Evolutionary conservation across 495 filamentous ascomycete genomes (phyloP).

Genomic region (Echria macrotheca): DNA sequence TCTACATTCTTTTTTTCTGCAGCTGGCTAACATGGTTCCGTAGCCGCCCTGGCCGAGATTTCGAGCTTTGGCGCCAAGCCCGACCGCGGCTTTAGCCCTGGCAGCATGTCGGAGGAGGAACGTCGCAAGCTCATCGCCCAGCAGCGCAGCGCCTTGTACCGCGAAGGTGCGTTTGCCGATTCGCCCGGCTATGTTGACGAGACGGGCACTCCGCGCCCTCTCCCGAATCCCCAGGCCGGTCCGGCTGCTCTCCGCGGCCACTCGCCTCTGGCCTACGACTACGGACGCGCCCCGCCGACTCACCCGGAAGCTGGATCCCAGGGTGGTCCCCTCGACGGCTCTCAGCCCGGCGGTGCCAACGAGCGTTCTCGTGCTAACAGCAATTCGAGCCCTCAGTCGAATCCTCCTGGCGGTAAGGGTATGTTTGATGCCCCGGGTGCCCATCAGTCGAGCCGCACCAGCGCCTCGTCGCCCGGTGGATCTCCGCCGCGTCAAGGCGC

Average conservation of each 20-base stretch:
- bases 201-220: constrained; percentile 44
- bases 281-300: constrained; percentile 38
- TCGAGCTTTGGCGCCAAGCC: constrained; percentile 58
- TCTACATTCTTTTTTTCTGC: not conserved
- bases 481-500: constrained; percentile 71
- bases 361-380: constrained; percentile 79
- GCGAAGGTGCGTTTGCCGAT: constrained; percentile 61
- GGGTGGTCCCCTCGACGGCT: too few relatives aligned
- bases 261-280: constrained; percentile 48
- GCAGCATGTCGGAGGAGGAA: constrained; percentile 86
- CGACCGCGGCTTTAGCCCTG: constrained; percentile 88
- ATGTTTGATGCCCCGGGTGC: constrained; percentile 58
- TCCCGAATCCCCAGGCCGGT: constrained; percentile 46
- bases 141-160: constrained; percentile 89
- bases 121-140: constrained; percentile 93
- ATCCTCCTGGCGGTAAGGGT: constrained; percentile 60
- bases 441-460: constrained; percentile 79
- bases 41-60: constrained; percentile 77
- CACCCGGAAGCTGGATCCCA: constrained; percentile 36
- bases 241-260: constrained; percentile 49
- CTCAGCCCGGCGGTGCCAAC: constrained; percentile 46
- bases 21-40: constrained; percentile 39
- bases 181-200: constrained; percentile 60
- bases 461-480: constrained; percentile 83
- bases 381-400: constrained; percentile 68